Percentiles rank a stretch among this genome's conserved stretches.
Conservation (phyloP, 441 rosid genomes). For the Jatropha multifida region DNA sequence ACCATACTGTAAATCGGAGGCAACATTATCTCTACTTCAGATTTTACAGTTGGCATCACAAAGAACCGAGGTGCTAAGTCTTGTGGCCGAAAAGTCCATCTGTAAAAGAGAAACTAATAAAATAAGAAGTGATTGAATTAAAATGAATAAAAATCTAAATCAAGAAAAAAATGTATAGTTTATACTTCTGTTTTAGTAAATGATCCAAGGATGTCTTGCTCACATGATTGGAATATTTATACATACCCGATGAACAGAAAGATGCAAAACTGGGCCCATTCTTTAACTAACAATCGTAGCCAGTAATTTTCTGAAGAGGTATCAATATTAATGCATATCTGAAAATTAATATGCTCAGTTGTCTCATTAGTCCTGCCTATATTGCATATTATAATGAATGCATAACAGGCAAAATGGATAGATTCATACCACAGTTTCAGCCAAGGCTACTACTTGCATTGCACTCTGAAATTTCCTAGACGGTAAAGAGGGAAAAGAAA, state of each 20-base stretch:
- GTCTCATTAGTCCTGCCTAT: neutral
- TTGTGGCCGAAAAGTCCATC: constrained; percentile 94
- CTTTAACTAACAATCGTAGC: constrained; percentile 75
- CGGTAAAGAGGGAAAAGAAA: constrained; percentile 15
- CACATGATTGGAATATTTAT: neutral
- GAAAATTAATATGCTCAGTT: constrained; percentile 25
- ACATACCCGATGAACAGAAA: constrained; percentile 78
- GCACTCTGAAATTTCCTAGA: constrained; percentile 86
- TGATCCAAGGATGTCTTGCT: neutral
- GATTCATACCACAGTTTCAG: constrained; percentile 68
- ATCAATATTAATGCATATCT: constrained; percentile 74
- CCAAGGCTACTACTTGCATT: constrained; percentile 85
- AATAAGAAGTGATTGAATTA: constrained; percentile 14
- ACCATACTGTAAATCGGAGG: constrained; percentile 84
- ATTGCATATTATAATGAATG: neutral
- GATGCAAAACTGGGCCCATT: constrained; percentile 85
- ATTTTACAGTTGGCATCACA: constrained; percentile 71
- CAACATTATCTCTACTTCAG: constrained; percentile 39
- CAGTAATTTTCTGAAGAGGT: constrained; percentile 67
- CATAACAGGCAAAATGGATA: neutral
- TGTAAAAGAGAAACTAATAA: constrained; percentile 23
- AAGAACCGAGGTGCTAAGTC: constrained; percentile 73
- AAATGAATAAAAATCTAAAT: constrained; percentile 6
- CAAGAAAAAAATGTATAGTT: neutral
- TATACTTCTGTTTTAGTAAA: neutral